Evolutionary conservation across 139 green algal species (phyloP), one percentile per base, ranked within the genome.

Genomic region (Chlorella ohadii): DNA sequence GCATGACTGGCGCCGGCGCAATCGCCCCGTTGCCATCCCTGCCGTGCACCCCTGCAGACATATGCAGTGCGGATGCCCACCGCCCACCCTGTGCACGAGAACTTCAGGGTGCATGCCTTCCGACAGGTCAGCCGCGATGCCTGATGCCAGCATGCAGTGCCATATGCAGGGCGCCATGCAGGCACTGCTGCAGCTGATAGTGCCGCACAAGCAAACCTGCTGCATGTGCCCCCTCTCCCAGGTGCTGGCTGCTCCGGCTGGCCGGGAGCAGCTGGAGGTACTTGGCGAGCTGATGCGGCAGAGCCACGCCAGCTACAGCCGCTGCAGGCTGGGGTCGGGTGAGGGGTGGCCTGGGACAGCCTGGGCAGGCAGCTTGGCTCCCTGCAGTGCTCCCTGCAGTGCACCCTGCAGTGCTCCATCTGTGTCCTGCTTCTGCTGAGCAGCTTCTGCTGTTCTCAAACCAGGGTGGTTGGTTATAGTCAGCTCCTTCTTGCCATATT

Each of bases 261-360:
- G 57, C 68, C n/a, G 4, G 2, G 78, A 85, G 61, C 82, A 92
- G 73, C 72, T 92, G 64, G 51, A 59, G 31, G 67, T 94, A 55
- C 90, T 99, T 33, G 96, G 96, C 4, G 95, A 98, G 89, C 89
- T 98, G 20, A 99, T 99, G 96, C 91, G 92, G 19, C 92, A 97
- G 88, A 93, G 88, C 27, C 94, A 97, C 76, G 85, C 78, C 64
- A 85, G 87, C 81, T 98, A 98, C 89, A 86, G 73, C 20, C 63
- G 85, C 47, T 94, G 91, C 78, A 90, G 92, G 0, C 80, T 98
- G 55, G 95, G 93, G 3, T 94, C 86, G 47, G 70, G 70, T 59
- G 39, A 0, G 38, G 33, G 28, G 2, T 1, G 20, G 20, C 23
- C 38, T n/a, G n/a, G n/a, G n/a, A n/a, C n/a, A n/a, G n/a, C n/a